Percentiles rank a stretch among this genome's conserved stretches.
These are phyloP conservation scores for Sungouiella blattae DNA, from an alignment of 805 yeast genomes.

Conservation along the genomic window DNA sequence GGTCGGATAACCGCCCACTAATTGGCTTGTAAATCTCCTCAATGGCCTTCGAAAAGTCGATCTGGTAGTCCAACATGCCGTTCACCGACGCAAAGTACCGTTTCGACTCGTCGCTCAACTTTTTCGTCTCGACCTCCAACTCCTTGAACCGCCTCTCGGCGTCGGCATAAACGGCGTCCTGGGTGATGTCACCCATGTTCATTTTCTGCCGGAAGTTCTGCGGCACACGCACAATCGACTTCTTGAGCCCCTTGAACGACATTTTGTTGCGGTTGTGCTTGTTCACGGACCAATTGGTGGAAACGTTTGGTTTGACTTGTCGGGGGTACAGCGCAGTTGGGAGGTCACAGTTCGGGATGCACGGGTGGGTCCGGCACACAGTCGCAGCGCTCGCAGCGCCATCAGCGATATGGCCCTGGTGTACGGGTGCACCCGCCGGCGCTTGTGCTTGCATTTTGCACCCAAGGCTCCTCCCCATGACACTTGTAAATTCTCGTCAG, in stretches of 20 bases:
- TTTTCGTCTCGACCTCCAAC: constrained; percentile 83
- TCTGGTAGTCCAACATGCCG: constrained; percentile 89
- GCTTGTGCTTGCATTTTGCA: no score
- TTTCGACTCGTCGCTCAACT: constrained; percentile 83
- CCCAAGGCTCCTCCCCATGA: no score
- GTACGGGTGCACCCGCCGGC: no score
- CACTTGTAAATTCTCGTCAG: no score
- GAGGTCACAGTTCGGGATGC: no score
- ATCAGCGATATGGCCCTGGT: no score
- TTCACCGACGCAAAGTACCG: constrained; percentile 89
- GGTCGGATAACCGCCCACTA: constrained; percentile 87
- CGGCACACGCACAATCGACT: constrained; percentile 83
- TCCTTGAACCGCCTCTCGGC: constrained; percentile 97
- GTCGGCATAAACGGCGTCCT: constrained; percentile 85
- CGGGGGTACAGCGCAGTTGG: no score
- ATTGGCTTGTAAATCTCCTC: constrained; percentile 96
- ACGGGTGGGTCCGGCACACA: no score
- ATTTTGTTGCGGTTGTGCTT: constrained; percentile 43
- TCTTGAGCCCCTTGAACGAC: constrained; percentile 88
- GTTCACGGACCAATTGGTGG: no score
- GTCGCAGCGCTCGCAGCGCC: no score
- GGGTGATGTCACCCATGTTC: constrained; percentile 66
- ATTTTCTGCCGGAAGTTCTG: constrained; percentile 86
- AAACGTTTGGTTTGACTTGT: no score
- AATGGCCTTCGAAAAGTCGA: constrained; percentile 91